Percentiles rank a stretch among this genome's conserved stretches.
Conservation (phyloP, 768 basidiomycete species). For the Cytidiella melzeri region DNA sequence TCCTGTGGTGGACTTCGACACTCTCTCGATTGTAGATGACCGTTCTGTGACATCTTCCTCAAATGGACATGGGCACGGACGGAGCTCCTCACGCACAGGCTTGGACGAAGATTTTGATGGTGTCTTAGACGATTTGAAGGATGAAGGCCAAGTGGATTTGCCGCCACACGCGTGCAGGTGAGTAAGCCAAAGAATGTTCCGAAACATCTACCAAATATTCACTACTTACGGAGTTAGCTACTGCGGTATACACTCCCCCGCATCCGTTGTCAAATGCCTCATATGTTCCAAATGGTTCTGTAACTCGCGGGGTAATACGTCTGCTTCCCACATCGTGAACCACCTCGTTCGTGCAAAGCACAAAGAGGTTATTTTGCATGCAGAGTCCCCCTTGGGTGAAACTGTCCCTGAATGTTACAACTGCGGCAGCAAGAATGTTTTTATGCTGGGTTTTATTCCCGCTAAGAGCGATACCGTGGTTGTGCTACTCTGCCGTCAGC, state of each 20-base stretch:
- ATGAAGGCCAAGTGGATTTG: slow-evolving; percentile 69
- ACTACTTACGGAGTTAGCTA: slow-evolving; percentile 52
- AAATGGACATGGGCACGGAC: slow-evolving; percentile 32
- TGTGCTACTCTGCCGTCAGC: slow-evolving; percentile 94
- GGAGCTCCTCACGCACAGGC: slow-evolving; percentile 6
- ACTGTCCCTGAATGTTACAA: slow-evolving; percentile 99
- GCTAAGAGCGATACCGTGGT: slow-evolving; percentile 99
- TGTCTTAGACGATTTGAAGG: slow-evolving; percentile 84
- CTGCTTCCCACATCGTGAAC: slow-evolving; percentile 98
- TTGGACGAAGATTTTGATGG: slow-evolving; percentile 84
- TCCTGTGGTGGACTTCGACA: slow-evolving; percentile 53
- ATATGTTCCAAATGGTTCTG: slow-evolving; percentile 96
- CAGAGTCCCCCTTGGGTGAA: slow-evolving; percentile 92
- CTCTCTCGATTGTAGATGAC: slow-evolving; percentile 64
- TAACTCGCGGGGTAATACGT: slow-evolving; percentile 96
- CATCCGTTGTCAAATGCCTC: slow-evolving; percentile 93
- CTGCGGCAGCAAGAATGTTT: slow-evolving; percentile 98
- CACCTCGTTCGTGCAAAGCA: slow-evolving; percentile 99
- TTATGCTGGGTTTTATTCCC: slow-evolving; percentile 98
- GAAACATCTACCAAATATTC: slow-evolving; percentile 6
- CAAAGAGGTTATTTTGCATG: slow-evolving; percentile 96
- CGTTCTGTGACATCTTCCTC: slow-evolving; percentile 34
- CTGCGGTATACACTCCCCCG: slow-evolving; percentile 96
- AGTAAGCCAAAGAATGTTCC: slow-evolving; percentile 23
- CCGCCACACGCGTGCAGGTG: slow-evolving; percentile 96